These are phyloP conservation scores for Pestalotiopsis sp. DNA, from an alignment of 2,329 filamentous ascomycete species.

Conservation along the genomic window DNA sequence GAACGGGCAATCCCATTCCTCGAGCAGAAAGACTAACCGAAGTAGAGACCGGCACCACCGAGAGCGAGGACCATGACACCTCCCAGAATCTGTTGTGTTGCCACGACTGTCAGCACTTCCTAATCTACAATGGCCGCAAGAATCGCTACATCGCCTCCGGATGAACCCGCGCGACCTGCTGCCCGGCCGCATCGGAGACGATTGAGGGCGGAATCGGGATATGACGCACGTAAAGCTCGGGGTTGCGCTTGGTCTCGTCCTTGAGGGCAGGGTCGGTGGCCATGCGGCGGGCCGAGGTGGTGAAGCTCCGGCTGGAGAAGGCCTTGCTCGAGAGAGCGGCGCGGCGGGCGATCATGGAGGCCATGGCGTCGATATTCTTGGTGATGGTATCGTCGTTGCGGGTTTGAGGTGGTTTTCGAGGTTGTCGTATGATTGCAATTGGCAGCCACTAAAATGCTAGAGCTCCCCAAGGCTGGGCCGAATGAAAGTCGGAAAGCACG, in stretches of 20 bases:
- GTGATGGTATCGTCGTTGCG: background rate
- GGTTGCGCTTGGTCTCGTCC: conserved; percentile 60
- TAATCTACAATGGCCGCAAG: background rate
- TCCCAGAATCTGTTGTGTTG: conserved; percentile 72
- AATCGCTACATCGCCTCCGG: background rate
- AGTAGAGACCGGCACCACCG: conserved; percentile 87
- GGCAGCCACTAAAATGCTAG: conserved; percentile 1
- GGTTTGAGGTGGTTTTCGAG: background rate
- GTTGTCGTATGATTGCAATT: conserved; percentile 7
- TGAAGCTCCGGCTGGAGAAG: conserved; percentile 41
- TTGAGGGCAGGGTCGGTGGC: conserved; percentile 49
- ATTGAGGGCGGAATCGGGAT: conserved; percentile 12
- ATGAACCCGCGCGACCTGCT: background rate
- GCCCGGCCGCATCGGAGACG: background rate
- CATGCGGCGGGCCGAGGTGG: conserved; percentile 56
- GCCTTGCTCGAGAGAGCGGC: conserved; percentile 34
- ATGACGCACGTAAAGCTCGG: conserved; percentile 49
- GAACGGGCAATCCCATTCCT: background rate
- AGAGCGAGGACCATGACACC: conserved; percentile 90
- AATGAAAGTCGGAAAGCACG: background rate
- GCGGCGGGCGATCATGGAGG: conserved; percentile 58
- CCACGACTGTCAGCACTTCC: background rate
- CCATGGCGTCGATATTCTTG: conserved; percentile 45
- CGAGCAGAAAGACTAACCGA: conserved; percentile 57
- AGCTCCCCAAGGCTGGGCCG: background rate